Evolutionary conservation across 2,329 filamentous ascomycete species (phyloP).

Genomic region (Zymoseptoria ardabiliae): DNA sequence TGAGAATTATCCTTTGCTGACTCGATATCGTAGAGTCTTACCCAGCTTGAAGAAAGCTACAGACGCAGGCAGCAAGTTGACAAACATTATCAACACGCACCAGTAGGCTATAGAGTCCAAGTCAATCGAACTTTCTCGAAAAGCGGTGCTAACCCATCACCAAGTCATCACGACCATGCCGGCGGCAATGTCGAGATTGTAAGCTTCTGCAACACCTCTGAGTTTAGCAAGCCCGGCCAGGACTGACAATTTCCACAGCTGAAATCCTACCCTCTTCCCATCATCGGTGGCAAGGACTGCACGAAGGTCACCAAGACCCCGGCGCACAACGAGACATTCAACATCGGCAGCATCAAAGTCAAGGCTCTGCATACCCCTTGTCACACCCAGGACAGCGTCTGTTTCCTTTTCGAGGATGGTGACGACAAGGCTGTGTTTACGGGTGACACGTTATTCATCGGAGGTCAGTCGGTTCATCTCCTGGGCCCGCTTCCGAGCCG

Average conservation of each 20-base stretch:
- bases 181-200: conserved; percentile 84
- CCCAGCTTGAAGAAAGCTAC: conserved; percentile 67
- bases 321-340: conserved; percentile 66
- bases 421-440: conserved; percentile 79
- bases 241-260: conserved; percentile 35
- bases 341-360: conserved; percentile 73
- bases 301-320: conserved; percentile 72
- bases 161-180: conserved; percentile 86
- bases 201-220: conserved; percentile 21
- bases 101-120: conserved; percentile 55
- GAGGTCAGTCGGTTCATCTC: conserved; percentile 47
- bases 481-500: not conserved
- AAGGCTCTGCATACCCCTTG: conserved; percentile 92
- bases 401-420: conserved; percentile 82
- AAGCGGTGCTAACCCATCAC: not conserved
- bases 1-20: not conserved
- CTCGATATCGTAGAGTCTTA: conserved; percentile 42
- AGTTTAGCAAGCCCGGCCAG: not conserved
- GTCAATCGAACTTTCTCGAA: not conserved
- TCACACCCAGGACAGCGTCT: conserved; percentile 97
- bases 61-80: conserved; percentile 68
- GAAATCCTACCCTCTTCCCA: conserved; percentile 56
- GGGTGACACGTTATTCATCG: conserved; percentile 92
- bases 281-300: conserved; percentile 86
- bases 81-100: conserved; percentile 90